Percentiles rank a stretch among this genome's conserved stretches.
Evolutionary conservation across 2,329 filamentous ascomycete genomes (phyloP).

Genomic region (Hymenoscyphus scutula): DNA sequence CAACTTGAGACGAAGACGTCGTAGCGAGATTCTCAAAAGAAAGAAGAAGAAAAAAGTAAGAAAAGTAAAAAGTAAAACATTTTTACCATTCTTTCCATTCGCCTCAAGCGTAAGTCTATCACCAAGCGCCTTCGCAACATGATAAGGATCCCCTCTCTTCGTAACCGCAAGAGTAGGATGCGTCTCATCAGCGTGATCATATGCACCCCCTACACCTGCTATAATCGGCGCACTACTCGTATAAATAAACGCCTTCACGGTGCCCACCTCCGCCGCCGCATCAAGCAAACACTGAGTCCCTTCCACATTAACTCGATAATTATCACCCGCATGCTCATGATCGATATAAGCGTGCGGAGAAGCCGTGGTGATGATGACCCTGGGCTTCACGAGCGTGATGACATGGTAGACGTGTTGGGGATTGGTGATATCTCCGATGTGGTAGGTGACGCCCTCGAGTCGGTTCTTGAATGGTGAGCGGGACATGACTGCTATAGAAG

Average conservation of each 20-base stretch:
- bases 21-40: background rate
- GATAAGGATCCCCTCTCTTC: slow-evolving; percentile 26
- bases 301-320: slow-evolving; percentile 47
- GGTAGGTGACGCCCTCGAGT: slow-evolving; percentile 41
- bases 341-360: slow-evolving; percentile 40
- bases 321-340: slow-evolving; percentile 22
- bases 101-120: slow-evolving; percentile 27
- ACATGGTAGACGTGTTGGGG: slow-evolving; percentile 41
- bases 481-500: slow-evolving; percentile 47
- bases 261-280: slow-evolving; percentile 45
- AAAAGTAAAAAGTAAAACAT: no score
- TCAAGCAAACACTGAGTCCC: slow-evolving; percentile 49
- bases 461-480: slow-evolving; percentile 41
- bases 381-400: slow-evolving; percentile 43
- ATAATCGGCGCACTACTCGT: slow-evolving; percentile 27
- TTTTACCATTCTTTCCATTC: slow-evolving; percentile 27
- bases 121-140: slow-evolving; percentile 27
- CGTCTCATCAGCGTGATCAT: slow-evolving; percentile 27
- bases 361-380: slow-evolving; percentile 50
- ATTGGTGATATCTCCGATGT: slow-evolving; percentile 50
- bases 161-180: slow-evolving; percentile 24
- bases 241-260: slow-evolving; percentile 41
- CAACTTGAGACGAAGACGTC: background rate
- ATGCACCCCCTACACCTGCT: slow-evolving; percentile 19
- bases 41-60: background rate